Conservation (phyloP, 306 rosid genomes). For the Casuarina cunninghamiana region DNA sequence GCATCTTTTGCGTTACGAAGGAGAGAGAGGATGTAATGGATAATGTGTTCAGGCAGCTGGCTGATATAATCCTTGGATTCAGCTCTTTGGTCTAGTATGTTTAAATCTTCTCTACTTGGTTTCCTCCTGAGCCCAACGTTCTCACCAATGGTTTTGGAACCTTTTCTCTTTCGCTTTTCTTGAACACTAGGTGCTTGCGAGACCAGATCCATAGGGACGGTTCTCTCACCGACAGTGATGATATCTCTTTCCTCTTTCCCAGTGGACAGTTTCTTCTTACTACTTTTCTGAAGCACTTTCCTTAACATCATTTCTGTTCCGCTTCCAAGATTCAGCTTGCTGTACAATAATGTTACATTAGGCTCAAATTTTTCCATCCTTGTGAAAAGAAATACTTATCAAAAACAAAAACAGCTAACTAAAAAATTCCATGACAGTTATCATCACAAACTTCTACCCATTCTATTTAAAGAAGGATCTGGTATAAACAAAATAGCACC, state of each 20-base stretch:
- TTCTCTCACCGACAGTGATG: not conserved
- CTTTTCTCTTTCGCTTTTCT: slow-evolving; percentile 14
- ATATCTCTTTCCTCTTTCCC: not conserved
- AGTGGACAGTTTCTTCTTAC: not conserved
- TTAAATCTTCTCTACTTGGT: slow-evolving; percentile 1
- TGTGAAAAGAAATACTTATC: not conserved
- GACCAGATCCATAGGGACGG: not conserved
- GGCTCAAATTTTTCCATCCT: not conserved
- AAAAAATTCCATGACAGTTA: not conserved
- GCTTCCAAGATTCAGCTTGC: not conserved
- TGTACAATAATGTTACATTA: not conserved
- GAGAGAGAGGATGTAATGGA: slow-evolving; percentile 49
- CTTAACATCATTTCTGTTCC: not conserved
- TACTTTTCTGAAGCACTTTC: not conserved
- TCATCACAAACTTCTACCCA: not conserved
- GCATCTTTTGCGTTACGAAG: slow-evolving; percentile 39
- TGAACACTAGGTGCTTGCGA: not conserved
- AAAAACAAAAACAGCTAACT: not conserved
- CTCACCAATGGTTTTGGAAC: not conserved
- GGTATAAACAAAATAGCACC: not conserved
- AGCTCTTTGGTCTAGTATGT: slow-evolving; percentile 13
- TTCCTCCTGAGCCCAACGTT: slow-evolving; percentile 13
- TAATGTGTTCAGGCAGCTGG: slow-evolving; percentile 44
- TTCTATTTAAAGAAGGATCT: not conserved
- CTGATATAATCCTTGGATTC: slow-evolving; percentile 33